Evolutionary conservation across 257 asterid genomes (phyloP).

Genomic region (Eustoma russellianum): DNA sequence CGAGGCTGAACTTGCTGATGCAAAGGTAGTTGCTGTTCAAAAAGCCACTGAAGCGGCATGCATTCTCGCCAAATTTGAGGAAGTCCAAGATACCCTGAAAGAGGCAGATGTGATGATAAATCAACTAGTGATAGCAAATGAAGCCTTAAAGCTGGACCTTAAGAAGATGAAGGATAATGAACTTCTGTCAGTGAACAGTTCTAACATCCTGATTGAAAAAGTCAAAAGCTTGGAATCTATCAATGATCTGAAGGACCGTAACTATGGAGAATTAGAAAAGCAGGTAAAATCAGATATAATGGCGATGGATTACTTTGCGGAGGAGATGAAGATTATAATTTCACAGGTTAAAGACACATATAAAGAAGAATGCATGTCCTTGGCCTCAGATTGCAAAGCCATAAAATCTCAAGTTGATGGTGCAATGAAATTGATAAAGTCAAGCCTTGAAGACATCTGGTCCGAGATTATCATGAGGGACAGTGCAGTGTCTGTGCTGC

Average conservation of each 20-base stretch:
- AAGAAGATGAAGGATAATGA: slow-evolving; percentile 47
- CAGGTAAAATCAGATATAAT: slow-evolving; percentile 43
- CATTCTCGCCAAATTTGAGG: slow-evolving; percentile 77
- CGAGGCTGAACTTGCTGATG: slow-evolving; percentile 71
- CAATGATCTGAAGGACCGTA: slow-evolving; percentile 40
- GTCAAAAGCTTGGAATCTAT: slow-evolving; percentile 50
- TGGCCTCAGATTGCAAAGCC: slow-evolving; percentile 38
- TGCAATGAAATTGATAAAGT: slow-evolving; percentile 43
- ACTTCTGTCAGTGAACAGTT: slow-evolving; percentile 28
- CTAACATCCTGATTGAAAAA: slow-evolving; percentile 35
- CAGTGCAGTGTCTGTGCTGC: slow-evolving; percentile 75
- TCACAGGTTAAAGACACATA: slow-evolving; percentile 38
- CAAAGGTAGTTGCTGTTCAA: slow-evolving; percentile 64
- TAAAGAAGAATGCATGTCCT: slow-evolving; percentile 35
- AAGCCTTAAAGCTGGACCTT: slow-evolving; percentile 58
- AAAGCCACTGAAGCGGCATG: slow-evolving; percentile 81
- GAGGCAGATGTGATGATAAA: slow-evolving; percentile 91
- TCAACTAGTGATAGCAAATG: slow-evolving; percentile 82
- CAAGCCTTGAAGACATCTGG: slow-evolving; percentile 82
- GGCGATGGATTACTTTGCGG: slow-evolving; percentile 32
- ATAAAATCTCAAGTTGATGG: slow-evolving; percentile 45
- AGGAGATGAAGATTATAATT: slow-evolving; percentile 58
- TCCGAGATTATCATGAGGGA: slow-evolving; percentile 81
- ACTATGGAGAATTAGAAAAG: slow-evolving; percentile 35
- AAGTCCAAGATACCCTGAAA: slow-evolving; percentile 75